Conservation (phyloP, 2,329 filamentous ascomycete species). For the Atkinsonella texensis region DNA sequence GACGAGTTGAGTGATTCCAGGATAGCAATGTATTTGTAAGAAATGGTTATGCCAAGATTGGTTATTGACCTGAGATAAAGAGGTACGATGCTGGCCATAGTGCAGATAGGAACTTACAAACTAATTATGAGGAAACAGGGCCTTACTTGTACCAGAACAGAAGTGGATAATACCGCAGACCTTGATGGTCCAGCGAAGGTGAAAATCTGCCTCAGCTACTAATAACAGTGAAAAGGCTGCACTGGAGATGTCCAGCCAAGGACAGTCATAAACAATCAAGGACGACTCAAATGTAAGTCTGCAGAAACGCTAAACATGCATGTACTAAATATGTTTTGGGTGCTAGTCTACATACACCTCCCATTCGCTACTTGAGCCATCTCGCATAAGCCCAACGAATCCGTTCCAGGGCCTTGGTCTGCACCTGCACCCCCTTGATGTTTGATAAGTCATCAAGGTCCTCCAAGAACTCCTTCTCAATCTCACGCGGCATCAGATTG, state of each 20-base stretch:
- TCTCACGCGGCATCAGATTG: slow-evolving; percentile 56
- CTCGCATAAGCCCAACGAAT: slow-evolving; percentile 84
- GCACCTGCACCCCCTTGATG: slow-evolving; percentile 64
- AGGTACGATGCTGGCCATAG: no score
- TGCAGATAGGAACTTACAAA: background rate
- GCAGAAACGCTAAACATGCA: background rate
- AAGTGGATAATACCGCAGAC: background rate
- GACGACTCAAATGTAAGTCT: background rate
- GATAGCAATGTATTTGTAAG: background rate
- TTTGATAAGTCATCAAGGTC: slow-evolving; percentile 81
- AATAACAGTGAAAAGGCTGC: no score
- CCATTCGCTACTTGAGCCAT: slow-evolving; percentile 42
- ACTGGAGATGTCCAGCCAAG: background rate
- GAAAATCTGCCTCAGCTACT: background rate
- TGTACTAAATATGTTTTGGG: background rate
- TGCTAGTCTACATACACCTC: background rate
- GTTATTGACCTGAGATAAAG: background rate
- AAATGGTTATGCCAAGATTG: no score
- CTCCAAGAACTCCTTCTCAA: slow-evolving; percentile 76
- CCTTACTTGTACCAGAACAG: background rate
- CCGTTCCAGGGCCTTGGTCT: slow-evolving; percentile 67
- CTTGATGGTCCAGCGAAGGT: background rate
- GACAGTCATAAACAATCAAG: background rate
- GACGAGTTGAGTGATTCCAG: background rate
- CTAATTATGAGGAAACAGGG: background rate